These are phyloP conservation scores for Purpureocillium lavendulum DNA, from an alignment of 2,329 filamentous ascomycete species.

Conservation along the genomic window DNA sequence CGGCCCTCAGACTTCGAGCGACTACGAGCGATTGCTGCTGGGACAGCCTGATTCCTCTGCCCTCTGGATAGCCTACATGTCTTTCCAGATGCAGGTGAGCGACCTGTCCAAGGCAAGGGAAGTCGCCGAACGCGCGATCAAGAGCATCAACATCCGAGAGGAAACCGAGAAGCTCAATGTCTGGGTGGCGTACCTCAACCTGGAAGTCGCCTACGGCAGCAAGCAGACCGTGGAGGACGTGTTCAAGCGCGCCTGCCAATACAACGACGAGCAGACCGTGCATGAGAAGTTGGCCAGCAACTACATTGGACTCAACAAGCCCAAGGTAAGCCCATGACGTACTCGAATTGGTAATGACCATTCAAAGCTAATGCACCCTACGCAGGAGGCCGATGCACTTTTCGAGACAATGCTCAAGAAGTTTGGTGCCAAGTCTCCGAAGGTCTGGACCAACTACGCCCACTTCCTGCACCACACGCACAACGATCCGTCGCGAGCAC, in stretches of 20 bases:
- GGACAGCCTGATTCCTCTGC: conserved; percentile 88
- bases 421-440: conserved; percentile 69
- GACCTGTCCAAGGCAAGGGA: conserved; percentile 83
- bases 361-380: conserved; percentile 1
- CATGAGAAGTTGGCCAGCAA: conserved; percentile 87
- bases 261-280: conserved; percentile 86
- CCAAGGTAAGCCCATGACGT: conserved; percentile 53
- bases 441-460: conserved; percentile 91
- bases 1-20: conserved; percentile 80
- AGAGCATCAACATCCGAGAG: conserved; percentile 84
- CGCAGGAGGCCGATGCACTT: conserved; percentile 75
- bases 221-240: conserved; percentile 75
- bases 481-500: conserved; percentile 62
- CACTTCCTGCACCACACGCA: conserved; percentile 78
- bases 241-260: conserved; percentile 87
- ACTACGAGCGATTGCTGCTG: conserved; percentile 88
- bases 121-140: conserved; percentile 82
- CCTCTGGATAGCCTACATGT: conserved; percentile 97
- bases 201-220: conserved; percentile 84
- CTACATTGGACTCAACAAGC: conserved; percentile 85
- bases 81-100: conserved; percentile 90
- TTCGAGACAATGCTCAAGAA: conserved; percentile 86
- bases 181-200: conserved; percentile 89
- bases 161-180: conserved; percentile 90
- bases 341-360: not conserved